A percentile compares a stretch with the other conserved stretches of the same genome.
Conservation (phyloP, 2,329 filamentous ascomycete species). For the Zasmidium cellare region DNA sequence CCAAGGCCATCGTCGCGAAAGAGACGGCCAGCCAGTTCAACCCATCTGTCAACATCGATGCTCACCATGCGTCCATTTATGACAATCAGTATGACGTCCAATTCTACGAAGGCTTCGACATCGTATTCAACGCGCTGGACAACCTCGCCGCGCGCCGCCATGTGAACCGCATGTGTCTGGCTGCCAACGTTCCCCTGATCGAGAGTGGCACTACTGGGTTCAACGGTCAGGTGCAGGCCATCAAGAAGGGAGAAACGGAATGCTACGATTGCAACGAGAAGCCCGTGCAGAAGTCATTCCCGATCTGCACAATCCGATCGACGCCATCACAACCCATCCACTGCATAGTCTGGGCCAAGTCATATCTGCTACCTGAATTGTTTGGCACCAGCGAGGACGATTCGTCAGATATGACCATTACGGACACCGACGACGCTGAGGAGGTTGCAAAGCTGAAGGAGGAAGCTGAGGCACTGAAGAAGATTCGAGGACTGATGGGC, state of each 20-base stretch:
- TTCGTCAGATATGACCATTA: conserved; percentile 73
- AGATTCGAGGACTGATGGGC: conserved; percentile 78
- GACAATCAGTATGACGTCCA: conserved; percentile 79
- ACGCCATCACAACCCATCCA: conserved; percentile 96
- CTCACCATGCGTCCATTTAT: conserved; percentile 94
- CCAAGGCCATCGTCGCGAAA: conserved; percentile 91
- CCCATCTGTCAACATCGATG: conserved; percentile 79
- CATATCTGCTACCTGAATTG: conserved; percentile 90
- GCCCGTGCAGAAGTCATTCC: conserved; percentile 86
- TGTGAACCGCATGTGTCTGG: conserved; percentile 96
- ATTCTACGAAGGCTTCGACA: conserved; percentile 79
- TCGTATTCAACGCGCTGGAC: conserved; percentile 96
- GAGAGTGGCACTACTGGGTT: conserved; percentile 98
- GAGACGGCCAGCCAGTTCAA: conserved; percentile 91
- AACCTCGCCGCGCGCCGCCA: conserved; percentile 91
- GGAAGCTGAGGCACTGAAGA: conserved; percentile 80
- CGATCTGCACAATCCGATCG: conserved; percentile 94
- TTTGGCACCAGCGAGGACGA: conserved; percentile 92
- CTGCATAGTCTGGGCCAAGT: conserved; percentile 98
- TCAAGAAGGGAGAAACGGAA: conserved; percentile 80
- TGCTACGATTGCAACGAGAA: conserved; percentile 96
- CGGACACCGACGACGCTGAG: conserved; percentile 78
- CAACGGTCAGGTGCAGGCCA: conserved; percentile 96
- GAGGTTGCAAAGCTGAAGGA: conserved; percentile 86
- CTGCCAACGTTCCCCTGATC: conserved; percentile 84